Evolutionary conservation across 1,284 basidiomycete genomes (phyloP), one percentile per base, ranked within the genome.

Genomic region (Abortiporus biennis): DNA sequence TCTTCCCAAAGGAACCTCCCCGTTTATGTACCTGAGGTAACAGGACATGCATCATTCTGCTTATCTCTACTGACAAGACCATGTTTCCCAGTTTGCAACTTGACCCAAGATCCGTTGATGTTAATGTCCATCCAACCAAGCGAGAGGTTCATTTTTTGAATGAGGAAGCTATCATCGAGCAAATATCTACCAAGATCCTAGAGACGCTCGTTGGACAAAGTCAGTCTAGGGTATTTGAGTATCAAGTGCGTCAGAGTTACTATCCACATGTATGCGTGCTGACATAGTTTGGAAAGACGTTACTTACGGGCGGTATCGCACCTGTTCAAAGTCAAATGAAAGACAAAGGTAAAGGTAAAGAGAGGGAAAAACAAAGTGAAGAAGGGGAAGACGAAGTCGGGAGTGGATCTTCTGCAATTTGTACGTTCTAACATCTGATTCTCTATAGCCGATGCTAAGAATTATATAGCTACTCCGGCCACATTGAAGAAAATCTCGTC

Each of bases 81-180:
- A 38, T 20, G 11, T 19, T 22, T 21, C 6, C 22, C 23, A 92
- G 91, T 49, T 64, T 99, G 27, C 70, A 83, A 24, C 85, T 99
- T 49, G 82, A 92, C 44, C 92, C 94, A 0, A 75, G 80, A 25
- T 83, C 87, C 22, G 85, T 99, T 8, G 96, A 99, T 56, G 94
- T 98, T 44, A 99, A 99, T 54, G 94, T 99, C 0, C 95, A 98
- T 60, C 96, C 96, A 0, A 99, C 96, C 1, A 99, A 99, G 63
- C 85, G 88, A 29, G 94, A 98, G 61, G 92, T 97, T 0, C 91
- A 94, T 52, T 99, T 99, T 55, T 66, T 98, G 42, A 80, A 97
- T 51, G 92, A 99, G 60, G 96, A 98, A 42, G 74, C 73, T 11
- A 91, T 98, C 52, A 85, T 87, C 3, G 84, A 92, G 51, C 69